These are phyloP conservation scores for Primulina tabacum DNA, from an alignment of 257 asterid genomes.

Conservation along the genomic window DNA sequence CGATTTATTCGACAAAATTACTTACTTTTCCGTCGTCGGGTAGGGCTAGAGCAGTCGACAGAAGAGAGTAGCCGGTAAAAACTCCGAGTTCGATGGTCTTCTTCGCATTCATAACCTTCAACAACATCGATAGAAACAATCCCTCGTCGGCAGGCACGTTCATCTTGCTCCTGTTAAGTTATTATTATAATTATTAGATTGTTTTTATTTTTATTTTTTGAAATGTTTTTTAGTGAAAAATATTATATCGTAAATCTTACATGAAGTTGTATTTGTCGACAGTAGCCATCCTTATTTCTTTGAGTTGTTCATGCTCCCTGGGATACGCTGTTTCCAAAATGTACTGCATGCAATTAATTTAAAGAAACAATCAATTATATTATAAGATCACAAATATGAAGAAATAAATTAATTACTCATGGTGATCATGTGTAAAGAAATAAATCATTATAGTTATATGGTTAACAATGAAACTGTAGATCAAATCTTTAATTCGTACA, in stretches of 20 bases:
- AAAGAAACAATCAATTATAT: neutral
- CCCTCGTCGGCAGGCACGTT: constrained; percentile 55
- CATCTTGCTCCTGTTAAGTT: constrained; percentile 44
- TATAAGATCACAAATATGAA: neutral
- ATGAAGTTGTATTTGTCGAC: constrained; percentile 24
- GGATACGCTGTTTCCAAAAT: constrained; percentile 48
- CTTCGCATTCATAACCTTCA: constrained; percentile 53
- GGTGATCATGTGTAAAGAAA: no score
- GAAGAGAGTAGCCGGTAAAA: constrained; percentile 57
- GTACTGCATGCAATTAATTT: constrained; percentile 36
- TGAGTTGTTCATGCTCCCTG: constrained; percentile 53
- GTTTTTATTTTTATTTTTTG: no score
- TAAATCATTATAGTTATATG: no score
- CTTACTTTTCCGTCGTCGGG: constrained; percentile 52
- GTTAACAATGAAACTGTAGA: no score
- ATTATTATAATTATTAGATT: no score
- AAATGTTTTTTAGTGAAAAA: no score
- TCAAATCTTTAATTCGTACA: no score
- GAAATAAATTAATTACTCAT: no score
- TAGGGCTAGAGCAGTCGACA: constrained; percentile 50
- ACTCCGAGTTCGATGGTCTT: constrained; percentile 59
- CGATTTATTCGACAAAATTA: no score
- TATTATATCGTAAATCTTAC: neutral
- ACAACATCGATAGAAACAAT: constrained; percentile 41
- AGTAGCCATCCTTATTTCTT: constrained; percentile 41